These are phyloP conservation scores for Ustilago crameri DNA, from an alignment of 1,284 basidiomycete species.

Conservation along the genomic window DNA sequence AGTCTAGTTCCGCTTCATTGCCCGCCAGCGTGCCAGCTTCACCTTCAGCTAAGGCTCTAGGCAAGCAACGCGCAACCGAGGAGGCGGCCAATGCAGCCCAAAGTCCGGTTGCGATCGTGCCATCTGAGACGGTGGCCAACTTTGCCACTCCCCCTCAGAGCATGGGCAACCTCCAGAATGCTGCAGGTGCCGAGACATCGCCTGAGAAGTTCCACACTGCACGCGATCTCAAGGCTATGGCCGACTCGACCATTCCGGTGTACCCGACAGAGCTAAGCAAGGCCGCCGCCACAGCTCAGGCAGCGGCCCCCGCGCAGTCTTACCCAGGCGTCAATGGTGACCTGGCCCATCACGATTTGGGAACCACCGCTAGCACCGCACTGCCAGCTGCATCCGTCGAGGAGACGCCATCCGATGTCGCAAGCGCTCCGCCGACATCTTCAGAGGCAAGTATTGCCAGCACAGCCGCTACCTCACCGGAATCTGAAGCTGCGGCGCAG, in stretches of 20 bases:
- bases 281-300: not conserved
- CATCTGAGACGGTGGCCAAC: slow-evolving; percentile 24
- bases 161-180: slow-evolving; percentile 30
- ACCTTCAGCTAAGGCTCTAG: slow-evolving; percentile 31
- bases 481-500: slow-evolving; percentile 2
- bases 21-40: slow-evolving; percentile 11
- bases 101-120: slow-evolving; percentile 5
- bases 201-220: slow-evolving; percentile 48
- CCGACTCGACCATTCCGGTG: slow-evolving; percentile 21
- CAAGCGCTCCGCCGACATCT: slow-evolving; percentile 15
- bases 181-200: slow-evolving; percentile 15
- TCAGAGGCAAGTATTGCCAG: slow-evolving; percentile 52
- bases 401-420: slow-evolving; percentile 3
- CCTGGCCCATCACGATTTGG: not conserved
- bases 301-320: slow-evolving; percentile 12
- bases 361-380: not conserved
- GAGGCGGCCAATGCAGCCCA: slow-evolving; percentile 1
- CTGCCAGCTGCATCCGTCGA: not conserved
- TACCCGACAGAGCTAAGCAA: slow-evolving; percentile 15
- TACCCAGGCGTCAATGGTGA: not conserved
- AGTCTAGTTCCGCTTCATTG: slow-evolving; percentile 2
- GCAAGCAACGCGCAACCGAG: slow-evolving; percentile 23
- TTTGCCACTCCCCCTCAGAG: slow-evolving; percentile 43
- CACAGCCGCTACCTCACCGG: slow-evolving; percentile 52
- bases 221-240: slow-evolving; percentile 37